Percentiles rank a stretch among this genome's conserved stretches.
phyloP scores from a whole-genome alignment of 192 early-diverging fungal species.

The Backusella parvicylindrica region DNA sequence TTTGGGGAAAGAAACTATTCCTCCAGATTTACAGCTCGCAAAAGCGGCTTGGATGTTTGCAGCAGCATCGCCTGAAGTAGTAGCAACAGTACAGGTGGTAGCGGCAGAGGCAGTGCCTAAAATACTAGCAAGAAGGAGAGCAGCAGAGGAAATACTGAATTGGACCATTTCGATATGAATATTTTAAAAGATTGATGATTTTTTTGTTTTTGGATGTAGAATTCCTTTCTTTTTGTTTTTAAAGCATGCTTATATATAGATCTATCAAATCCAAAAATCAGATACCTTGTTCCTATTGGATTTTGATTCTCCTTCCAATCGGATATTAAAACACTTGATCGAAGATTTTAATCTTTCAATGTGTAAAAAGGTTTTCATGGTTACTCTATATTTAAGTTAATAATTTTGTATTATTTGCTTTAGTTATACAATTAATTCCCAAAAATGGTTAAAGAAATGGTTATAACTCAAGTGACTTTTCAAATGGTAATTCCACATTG shows the following conservation, averaged over 20 bases:
- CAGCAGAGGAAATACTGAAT: not conserved
- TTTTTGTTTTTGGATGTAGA: not conserved
- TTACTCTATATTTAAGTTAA: not conserved
- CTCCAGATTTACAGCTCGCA: slow-evolving; percentile 10
- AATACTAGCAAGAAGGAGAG: slow-evolving; percentile 2
- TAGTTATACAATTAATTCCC: not conserved
- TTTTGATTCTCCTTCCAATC: not conserved
- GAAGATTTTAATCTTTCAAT: not conserved
- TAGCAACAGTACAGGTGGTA: slow-evolving; percentile 11
- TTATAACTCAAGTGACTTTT: not conserved
- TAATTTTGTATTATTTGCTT: not conserved
- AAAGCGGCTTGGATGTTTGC: slow-evolving; percentile 7
- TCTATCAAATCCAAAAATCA: not conserved
- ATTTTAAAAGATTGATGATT: not conserved
- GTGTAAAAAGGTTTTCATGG: not conserved
- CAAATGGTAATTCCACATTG: not conserved
- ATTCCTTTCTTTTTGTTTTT: not conserved
- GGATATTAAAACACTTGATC: not conserved
- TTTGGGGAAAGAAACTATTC: slow-evolving; percentile 10
- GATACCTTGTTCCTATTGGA: not conserved
- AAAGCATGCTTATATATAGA: not conserved
- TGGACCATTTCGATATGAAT: not conserved
- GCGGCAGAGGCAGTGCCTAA: slow-evolving; percentile 7
- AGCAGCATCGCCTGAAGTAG: slow-evolving; percentile 7
- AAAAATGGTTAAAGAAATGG: not conserved